These are phyloP conservation scores for Hortaea werneckii DNA, from an alignment of 2,329 filamentous ascomycete species.

Conservation along the genomic window DNA sequence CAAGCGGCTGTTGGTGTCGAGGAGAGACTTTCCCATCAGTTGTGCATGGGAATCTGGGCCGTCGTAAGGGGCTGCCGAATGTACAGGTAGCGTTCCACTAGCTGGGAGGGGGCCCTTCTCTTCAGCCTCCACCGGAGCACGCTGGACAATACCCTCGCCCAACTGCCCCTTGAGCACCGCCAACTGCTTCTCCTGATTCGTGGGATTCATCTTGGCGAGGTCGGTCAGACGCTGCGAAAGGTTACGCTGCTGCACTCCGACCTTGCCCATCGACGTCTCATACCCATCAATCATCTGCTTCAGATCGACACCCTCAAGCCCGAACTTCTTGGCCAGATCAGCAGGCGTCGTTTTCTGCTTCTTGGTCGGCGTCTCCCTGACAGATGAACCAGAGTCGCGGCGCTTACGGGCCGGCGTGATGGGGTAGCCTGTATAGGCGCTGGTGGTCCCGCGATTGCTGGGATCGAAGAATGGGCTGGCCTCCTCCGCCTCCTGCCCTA, in stretches of 20 bases:
- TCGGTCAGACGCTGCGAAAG: constrained; percentile 9
- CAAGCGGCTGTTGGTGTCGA: too few species aligned
- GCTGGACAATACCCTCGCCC: background rate
- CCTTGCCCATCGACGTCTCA: constrained; percentile 6
- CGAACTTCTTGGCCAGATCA: constrained; percentile 1
- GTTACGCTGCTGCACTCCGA: constrained; percentile 4
- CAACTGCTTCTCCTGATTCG: constrained; percentile 5
- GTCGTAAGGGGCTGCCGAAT: too few species aligned
- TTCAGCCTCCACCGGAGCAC: too few species aligned
- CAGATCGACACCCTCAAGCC: constrained; percentile 1
- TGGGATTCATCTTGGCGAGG: constrained; percentile 9
- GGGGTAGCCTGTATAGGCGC: background rate
- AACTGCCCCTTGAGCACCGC: constrained; percentile 3
- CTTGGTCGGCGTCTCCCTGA: constrained; percentile 2
- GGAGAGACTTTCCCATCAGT: too few species aligned
- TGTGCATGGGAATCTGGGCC: too few species aligned
- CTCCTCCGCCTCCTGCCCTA: background rate
- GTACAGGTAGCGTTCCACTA: too few species aligned
- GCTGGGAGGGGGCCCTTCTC: too few species aligned
- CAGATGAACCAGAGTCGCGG: background rate
- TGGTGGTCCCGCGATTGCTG: background rate
- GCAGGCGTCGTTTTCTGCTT: background rate
- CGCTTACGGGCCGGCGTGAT: background rate
- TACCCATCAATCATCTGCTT: background rate
- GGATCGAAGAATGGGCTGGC: background rate